A percentile compares a stretch with the other conserved stretches of the same genome.
phyloP scores from a whole-genome alignment of 208 protist species.

The Acanthamoeba sp. region DNA sequence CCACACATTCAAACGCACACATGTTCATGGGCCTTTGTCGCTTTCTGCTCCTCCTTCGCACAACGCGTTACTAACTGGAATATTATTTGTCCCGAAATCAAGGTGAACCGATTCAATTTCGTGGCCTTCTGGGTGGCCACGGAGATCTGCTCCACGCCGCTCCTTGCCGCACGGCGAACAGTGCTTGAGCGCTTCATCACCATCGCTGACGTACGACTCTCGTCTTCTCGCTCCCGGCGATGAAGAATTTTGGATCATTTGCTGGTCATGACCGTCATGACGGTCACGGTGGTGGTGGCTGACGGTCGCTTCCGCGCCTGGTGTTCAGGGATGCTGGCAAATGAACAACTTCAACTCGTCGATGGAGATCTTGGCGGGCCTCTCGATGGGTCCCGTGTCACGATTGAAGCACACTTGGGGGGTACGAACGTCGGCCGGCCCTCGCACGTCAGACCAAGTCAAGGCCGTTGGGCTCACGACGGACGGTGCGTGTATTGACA shows the following conservation, averaged over 20 bases:
- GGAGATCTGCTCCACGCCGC: slow-evolving; percentile 12
- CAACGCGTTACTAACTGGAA: too few relatives aligned
- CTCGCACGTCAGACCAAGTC: too few relatives aligned
- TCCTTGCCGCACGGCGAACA: neutral
- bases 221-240: neutral
- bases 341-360: slow-evolving; percentile 68
- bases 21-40: neutral
- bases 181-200: slow-evolving; percentile 60
- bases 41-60: neutral
- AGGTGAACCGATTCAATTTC: slow-evolving; percentile 51
- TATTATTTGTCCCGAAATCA: too few relatives aligned
- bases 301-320: neutral
- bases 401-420: slow-evolving; percentile 54
- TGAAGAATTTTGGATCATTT: too few relatives aligned
- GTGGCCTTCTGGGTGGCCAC: slow-evolving; percentile 58
- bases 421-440: neutral
- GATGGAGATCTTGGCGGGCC: slow-evolving; percentile 60
- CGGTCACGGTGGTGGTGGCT: neutral
- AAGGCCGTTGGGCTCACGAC: neutral
- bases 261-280: too few relatives aligned
- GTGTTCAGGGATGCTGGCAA: slow-evolving; percentile 20
- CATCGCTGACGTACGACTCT: slow-evolving; percentile 3
- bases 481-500: neutral
- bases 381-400: slow-evolving; percentile 49
- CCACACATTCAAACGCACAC: too few relatives aligned